Evolutionary conservation across 352 stramenopile genomes (phyloP).

Genomic region (Phytophthora tubulina): DNA sequence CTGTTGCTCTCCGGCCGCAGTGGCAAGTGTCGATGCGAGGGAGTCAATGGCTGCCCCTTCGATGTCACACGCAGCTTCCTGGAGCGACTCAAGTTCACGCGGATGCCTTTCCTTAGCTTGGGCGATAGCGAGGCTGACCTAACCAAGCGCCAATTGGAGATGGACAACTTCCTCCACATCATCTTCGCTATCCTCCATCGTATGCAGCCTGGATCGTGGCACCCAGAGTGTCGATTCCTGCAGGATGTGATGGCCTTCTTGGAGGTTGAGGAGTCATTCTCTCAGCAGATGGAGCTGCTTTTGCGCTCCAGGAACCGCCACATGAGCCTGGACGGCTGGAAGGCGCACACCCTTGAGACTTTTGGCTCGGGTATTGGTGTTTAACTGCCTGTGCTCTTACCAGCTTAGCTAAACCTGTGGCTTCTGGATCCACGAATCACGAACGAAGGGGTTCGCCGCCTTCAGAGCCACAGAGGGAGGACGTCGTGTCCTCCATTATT

Average conservation of each 20-base stretch:
- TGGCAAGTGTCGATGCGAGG: slow-evolving; percentile 69
- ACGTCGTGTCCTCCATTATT: slow-evolving; percentile 9
- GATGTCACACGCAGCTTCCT: slow-evolving; percentile 78
- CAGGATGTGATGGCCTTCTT: slow-evolving; percentile 85
- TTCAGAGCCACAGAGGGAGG: slow-evolving; percentile 28
- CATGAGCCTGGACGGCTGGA: slow-evolving; percentile 84
- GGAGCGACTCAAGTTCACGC: slow-evolving; percentile 78
- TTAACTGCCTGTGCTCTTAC: slow-evolving; percentile 26
- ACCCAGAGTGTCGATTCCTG: slow-evolving; percentile 80
- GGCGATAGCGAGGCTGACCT: slow-evolving; percentile 56
- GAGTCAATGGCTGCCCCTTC: slow-evolving; percentile 68
- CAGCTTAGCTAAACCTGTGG: slow-evolving; percentile 6
- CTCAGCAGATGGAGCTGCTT: slow-evolving; percentile 73
- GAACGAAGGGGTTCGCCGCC: slow-evolving; percentile 44
- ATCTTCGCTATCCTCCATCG: slow-evolving; percentile 85
- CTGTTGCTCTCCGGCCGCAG: slow-evolving; percentile 46
- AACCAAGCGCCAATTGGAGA: slow-evolving; percentile 73
- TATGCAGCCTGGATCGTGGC: slow-evolving; percentile 73
- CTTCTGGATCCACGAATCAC: slow-evolving; percentile 37
- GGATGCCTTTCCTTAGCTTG: slow-evolving; percentile 75
- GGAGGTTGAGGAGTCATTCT: slow-evolving; percentile 80
- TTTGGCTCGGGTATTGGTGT: slow-evolving; percentile 82
- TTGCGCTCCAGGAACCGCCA: slow-evolving; percentile 70
- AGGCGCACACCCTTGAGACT: slow-evolving; percentile 74
- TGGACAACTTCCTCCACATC: slow-evolving; percentile 87